Conservation (phyloP, 2,329 filamentous ascomycete species). For the Orbilia blumenaviensis region DNA sequence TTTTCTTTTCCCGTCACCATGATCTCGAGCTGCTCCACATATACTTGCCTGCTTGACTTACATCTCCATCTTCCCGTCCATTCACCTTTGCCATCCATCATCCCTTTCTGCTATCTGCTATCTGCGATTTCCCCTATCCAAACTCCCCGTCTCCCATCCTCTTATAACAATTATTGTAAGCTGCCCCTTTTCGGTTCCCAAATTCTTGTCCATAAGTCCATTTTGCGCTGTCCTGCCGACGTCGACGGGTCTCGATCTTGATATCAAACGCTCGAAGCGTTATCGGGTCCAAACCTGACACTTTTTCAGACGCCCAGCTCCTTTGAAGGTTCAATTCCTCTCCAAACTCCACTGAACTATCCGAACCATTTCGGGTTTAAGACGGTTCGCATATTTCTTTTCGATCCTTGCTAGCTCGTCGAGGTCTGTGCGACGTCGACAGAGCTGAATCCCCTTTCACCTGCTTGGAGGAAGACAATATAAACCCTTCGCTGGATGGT, state of each 20-base stretch:
- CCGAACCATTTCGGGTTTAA: conserved; percentile 53
- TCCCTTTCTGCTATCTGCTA: not conserved
- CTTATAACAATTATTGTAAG: not conserved
- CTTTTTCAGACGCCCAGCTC: conserved; percentile 35
- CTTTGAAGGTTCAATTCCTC: conserved; percentile 17
- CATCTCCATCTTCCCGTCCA: not conserved
- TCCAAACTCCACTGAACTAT: conserved; percentile 37
- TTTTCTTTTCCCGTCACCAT: conserved; percentile 31
- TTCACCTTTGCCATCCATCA: not conserved
- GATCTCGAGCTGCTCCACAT: not conserved
- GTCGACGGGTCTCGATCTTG: conserved; percentile 11
- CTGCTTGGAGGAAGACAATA: conserved; percentile 1
- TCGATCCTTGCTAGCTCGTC: conserved; percentile 32
- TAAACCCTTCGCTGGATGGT: conserved; percentile 7
- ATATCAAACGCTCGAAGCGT: conserved; percentile 25
- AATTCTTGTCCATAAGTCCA: conserved; percentile 16
- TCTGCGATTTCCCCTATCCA: not conserved
- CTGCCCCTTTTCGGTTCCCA: not conserved
- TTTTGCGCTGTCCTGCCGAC: not conserved
- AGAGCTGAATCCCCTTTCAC: conserved; percentile 31
- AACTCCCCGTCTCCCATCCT: conserved; percentile 20
- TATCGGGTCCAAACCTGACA: conserved; percentile 40
- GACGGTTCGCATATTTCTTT: conserved; percentile 40
- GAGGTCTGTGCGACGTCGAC: conserved; percentile 45
- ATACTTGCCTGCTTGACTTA: not conserved